Base-by-base conservation (phyloP, 192 early-diverging fungal genomes). In the Coemansia pectinata region DNA sequence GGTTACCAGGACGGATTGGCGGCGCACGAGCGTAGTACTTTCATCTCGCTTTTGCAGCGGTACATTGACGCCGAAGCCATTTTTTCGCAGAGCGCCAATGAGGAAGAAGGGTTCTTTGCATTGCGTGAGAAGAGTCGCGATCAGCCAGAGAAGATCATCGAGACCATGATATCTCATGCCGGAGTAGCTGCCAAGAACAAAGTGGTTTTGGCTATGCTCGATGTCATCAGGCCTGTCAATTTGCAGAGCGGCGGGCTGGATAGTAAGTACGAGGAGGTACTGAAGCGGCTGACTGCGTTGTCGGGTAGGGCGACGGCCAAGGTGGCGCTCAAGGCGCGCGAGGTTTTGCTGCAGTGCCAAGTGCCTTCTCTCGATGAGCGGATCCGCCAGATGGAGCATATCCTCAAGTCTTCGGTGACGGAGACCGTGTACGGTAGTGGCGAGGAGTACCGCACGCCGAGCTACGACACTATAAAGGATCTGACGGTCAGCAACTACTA, bases 321-420 rank as follows among this genome's bases (percentile, higher is more conserved):
- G 86, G 94, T 97, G 29, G 90, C 95, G 27, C 85, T 98, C n/a
- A 91, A 93, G 78, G 96, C 95, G 7, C 91, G 97, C 75, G 97
- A 98, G 78, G 84, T 97, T 50, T 84, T 99, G 50, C 95, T 98
- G 61, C 92, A 92, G 70, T 91, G 91, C 85, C 95, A 96, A 76
- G 76, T 96, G 69, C 96, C 97, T 27, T 94, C 92, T 23, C 91
- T 92, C 58, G 91, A 94, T 83, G 96, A 98, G 83, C 87, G 97
- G 53, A 86, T 88, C 71, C 63, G 79, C 48, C 89, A 93, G 73
- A 97, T 96, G 86, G 90, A 92, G 73, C 86, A 89, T 53, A 93
- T 96, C 64, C 87, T 99, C 31, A 81, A 85, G 39, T 86, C 85
- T 8, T 90, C 93, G 6, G 88, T 91, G 23, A 90, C 87, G 8